phyloP scores from a whole-genome alignment of 2,329 filamentous ascomycete genomes.

The Aspergillus persii region DNA sequence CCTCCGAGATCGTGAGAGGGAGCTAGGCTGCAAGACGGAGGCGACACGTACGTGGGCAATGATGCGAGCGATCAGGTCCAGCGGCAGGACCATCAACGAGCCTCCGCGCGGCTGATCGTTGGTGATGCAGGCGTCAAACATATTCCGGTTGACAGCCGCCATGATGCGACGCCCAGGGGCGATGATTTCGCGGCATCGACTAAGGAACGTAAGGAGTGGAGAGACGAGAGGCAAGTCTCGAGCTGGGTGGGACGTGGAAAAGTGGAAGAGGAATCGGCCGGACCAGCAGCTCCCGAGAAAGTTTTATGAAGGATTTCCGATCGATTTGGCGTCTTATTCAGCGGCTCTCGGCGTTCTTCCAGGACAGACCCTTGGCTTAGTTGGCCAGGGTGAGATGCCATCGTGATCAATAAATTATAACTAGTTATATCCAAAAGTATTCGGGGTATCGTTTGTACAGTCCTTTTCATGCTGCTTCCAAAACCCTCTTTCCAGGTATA shows the following conservation, averaged over 20 bases:
- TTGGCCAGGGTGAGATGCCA: no score
- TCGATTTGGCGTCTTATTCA: background rate
- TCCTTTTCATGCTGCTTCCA: background rate
- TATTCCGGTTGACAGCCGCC: constrained; percentile 42
- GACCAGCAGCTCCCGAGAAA: background rate
- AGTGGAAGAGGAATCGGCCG: background rate
- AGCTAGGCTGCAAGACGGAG: background rate
- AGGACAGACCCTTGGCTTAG: no score
- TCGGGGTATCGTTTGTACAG: constrained; percentile 10
- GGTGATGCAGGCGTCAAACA: constrained; percentile 39
- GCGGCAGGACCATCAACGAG: constrained; percentile 47
- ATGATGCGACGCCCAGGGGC: constrained; percentile 35
- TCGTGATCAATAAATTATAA: no score
- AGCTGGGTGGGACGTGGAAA: constrained; percentile 7
- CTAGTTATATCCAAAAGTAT: background rate
- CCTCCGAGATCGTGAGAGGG: background rate
- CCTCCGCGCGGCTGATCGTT: constrained; percentile 28
- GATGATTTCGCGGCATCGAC: constrained; percentile 28
- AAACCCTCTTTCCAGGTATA: background rate
- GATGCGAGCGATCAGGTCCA: constrained; percentile 59
- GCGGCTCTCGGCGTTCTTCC: no score
- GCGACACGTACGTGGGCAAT: constrained; percentile 49
- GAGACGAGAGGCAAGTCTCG: background rate
- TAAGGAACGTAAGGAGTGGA: constrained; percentile 13
- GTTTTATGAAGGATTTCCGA: background rate